Base-by-base conservation (phyloP, 2,329 filamentous ascomycete genomes). In the Parastagonospora avenae region DNA sequence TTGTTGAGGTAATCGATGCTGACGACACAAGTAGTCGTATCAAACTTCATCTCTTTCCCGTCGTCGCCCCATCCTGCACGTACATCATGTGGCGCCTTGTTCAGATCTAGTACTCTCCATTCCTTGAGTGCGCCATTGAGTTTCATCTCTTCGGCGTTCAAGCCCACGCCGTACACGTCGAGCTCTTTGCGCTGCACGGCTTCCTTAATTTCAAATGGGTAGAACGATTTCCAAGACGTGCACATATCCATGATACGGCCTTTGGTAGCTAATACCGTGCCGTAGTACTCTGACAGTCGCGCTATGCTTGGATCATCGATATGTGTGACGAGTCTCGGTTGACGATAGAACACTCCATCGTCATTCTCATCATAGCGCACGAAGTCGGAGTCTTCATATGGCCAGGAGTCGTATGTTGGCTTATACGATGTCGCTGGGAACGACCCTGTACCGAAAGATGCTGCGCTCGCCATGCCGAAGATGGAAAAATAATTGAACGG, bases 321-420 rank as follows among this genome's bases (percentile, higher is more conserved):
- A 50, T 83, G 81, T 9, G 80, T 80, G 1, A 82, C 80, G 54
- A 82, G 79, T 12, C 80, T 74, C 1, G 80, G 77, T 14, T 70
- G 57, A 27, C 56, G 59, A 62, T 78, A 79, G 60, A 79, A 79
- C 4, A 57, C 42, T 1, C 58, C 29, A 51, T 78, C 76, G 7
- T 61, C 54, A 5, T 46, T 48, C 12, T 72, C 60, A 41, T 79
- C 76, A 39, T 71, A 66, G 16, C 76, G 68, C 4, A 55, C 60
- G 54, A 79, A 79, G 48, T 79, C 77, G 1, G 40, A 45, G 2
- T 46, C 10, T 1, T 42, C 43, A 15, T 66, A 64, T 0, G 63
- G 63, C 63, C 63, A 66, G 1, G n/a, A 51, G 10, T 52, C 52
- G 32, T 64, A 63, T 4, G 48, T 62, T 1, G 63, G 61, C 2